phyloP scores from a whole-genome alignment of 2,329 filamentous ascomycete genomes.

The Helotiales sp. region DNA sequence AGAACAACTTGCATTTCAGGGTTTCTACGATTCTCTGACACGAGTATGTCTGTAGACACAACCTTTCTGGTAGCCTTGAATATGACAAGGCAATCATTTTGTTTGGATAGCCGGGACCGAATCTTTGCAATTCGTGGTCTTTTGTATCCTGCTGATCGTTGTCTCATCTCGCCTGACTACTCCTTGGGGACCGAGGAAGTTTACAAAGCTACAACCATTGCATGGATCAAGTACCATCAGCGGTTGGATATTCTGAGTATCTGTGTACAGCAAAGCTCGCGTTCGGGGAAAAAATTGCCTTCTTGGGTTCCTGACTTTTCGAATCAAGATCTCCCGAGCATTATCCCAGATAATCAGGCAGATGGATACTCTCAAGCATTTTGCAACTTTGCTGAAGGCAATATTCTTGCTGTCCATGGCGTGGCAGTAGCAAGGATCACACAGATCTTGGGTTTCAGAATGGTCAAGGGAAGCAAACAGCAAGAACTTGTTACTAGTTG shows the following conservation, averaged over 20 bases:
- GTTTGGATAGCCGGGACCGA: slow-evolving; percentile 13
- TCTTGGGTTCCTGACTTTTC: slow-evolving; percentile 19
- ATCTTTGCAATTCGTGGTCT: slow-evolving; percentile 15
- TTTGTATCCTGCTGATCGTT: neutral
- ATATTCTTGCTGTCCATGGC: neutral
- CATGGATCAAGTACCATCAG: neutral
- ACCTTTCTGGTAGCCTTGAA: neutral
- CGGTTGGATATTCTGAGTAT: neutral
- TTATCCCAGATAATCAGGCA: neutral
- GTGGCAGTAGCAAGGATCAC: neutral
- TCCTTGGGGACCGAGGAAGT: neutral
- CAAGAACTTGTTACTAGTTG: neutral
- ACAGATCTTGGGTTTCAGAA: neutral
- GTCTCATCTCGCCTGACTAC: slow-evolving; percentile 11
- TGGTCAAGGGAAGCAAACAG: neutral
- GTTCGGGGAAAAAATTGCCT: neutral
- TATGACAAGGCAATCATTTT: neutral
- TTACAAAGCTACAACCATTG: slow-evolving; percentile 4
- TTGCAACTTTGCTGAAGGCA: neutral
- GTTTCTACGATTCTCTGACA: neutral
- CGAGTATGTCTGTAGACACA: neutral
- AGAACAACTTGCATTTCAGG: neutral
- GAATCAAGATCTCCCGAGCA: neutral
- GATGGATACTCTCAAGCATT: neutral
- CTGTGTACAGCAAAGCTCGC: neutral